Evolutionary conservation across 805 yeast species (phyloP).

Genomic region (Saturnispora besseyi): DNA sequence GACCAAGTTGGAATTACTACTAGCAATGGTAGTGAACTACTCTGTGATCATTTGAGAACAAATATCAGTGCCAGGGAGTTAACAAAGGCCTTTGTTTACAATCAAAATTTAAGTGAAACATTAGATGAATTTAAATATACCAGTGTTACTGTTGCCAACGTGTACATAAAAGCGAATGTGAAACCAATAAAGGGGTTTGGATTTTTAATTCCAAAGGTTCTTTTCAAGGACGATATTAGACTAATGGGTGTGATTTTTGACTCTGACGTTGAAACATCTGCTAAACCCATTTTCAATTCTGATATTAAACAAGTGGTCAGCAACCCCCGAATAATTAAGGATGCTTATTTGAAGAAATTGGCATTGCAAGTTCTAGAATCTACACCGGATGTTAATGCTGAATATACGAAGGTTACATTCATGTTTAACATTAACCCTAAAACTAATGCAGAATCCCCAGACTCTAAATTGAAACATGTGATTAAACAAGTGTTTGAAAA

Average conservation of each 20-base stretch:
- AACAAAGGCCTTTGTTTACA: conserved; percentile 24
- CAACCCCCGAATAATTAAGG: not conserved
- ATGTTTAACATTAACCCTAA: conserved; percentile 57
- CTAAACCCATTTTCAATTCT: conserved; percentile 20
- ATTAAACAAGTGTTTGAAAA: conserved; percentile 18
- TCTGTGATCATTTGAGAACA: conserved; percentile 50
- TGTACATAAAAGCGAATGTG: conserved; percentile 38
- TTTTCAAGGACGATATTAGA: conserved; percentile 33
- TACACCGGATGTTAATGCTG: conserved; percentile 18
- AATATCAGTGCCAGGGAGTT: conserved; percentile 43
- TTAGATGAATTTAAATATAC: conserved; percentile 30
- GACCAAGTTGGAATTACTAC: conserved; percentile 16
- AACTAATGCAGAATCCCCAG: conserved; percentile 16
- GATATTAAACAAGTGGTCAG: conserved; percentile 14
- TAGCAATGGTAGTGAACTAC: conserved; percentile 9
- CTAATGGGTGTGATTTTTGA: conserved; percentile 86
- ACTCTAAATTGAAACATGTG: conserved; percentile 17
- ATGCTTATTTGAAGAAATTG: conserved; percentile 11
- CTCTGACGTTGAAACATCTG: conserved; percentile 65
- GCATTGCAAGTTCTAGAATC: conserved; percentile 15
- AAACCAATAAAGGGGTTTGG: conserved; percentile 68
- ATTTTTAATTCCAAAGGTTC: conserved; percentile 61
- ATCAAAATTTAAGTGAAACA: conserved; percentile 10
- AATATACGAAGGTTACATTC: conserved; percentile 66
- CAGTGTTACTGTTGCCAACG: conserved; percentile 57